A percentile compares a stretch with the other conserved stretches of the same genome.
These are phyloP conservation scores for Glonium stellatum DNA, from an alignment of 495 filamentous ascomycete genomes.

Conservation along the genomic window DNA sequence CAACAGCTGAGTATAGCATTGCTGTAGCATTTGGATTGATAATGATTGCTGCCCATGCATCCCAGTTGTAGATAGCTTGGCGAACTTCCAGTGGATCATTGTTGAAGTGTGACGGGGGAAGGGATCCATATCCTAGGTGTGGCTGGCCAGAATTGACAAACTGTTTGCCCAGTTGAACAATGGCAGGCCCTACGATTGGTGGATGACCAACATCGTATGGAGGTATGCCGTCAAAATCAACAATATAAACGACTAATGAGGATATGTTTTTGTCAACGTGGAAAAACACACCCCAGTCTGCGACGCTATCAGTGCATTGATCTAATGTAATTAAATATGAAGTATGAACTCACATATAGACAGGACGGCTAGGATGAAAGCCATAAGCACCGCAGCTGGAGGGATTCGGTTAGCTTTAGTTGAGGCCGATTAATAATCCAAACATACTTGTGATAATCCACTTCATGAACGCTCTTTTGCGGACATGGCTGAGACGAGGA, in stretches of 20 bases:
- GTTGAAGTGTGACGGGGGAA: neutral
- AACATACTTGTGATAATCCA: neutral
- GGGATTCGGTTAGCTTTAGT: neutral
- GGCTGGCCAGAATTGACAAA: conserved; percentile 10
- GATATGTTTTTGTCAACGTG: conserved; percentile 16
- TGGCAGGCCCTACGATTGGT: conserved; percentile 28
- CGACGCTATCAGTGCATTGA: neutral
- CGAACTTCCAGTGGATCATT: conserved; percentile 11
- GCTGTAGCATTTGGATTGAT: conserved; percentile 20
- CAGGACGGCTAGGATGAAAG: conserved; percentile 24
- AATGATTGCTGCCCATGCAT: conserved; percentile 19
- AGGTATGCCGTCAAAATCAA: conserved; percentile 29
- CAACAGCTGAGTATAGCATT: conserved; percentile 10
- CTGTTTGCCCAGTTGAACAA: conserved; percentile 16
- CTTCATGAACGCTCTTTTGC: neutral
- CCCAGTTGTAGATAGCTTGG: conserved; percentile 12
- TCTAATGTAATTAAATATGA: neutral
- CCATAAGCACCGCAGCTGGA: conserved; percentile 5
- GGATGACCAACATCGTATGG: conserved; percentile 21
- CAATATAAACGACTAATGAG: conserved; percentile 26
- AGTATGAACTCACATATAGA: conserved; percentile 15
- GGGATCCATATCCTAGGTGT: conserved; percentile 15
- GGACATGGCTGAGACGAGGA: conserved; percentile 2
- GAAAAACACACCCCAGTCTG: conserved; percentile 26
- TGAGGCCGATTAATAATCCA: neutral